Percentiles rank a stretch among this genome's conserved stretches.
Evolutionary conservation across 768 basidiomycete genomes (phyloP).

Genomic region (Panaeolus cyanescens): DNA sequence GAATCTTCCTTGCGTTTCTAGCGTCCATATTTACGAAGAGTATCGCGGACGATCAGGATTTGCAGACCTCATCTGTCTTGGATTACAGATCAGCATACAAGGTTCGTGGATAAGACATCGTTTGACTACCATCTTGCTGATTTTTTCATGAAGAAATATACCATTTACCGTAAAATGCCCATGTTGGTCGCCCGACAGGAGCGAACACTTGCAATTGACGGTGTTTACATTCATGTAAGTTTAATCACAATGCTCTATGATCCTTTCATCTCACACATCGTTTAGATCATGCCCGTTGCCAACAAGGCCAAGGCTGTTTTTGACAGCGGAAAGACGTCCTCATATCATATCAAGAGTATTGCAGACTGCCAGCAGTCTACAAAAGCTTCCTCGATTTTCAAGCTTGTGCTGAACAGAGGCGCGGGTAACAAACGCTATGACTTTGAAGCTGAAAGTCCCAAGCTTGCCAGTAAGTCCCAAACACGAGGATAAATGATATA

Average conservation of each 20-base stretch:
- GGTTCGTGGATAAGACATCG: conserved; percentile 38
- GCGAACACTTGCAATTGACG: conserved; percentile 91
- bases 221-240: conserved; percentile 86
- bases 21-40: conserved; percentile 90
- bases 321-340: conserved; percentile 87
- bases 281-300: conserved; percentile 85
- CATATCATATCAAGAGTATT: conserved; percentile 90
- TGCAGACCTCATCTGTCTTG: conserved; percentile 57
- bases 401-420: conserved; percentile 79
- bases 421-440: conserved; percentile 90
- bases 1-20: conserved; percentile 27
- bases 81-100: conserved; percentile 89
- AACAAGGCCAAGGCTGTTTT: conserved; percentile 81
- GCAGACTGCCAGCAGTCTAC: conserved; percentile 81
- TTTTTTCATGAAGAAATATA: conserved; percentile 66
- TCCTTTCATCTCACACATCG: conserved; percentile 8
- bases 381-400: conserved; percentile 83
- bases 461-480: conserved; percentile 65
- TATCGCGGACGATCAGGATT: conserved; percentile 72
- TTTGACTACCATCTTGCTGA: background rate
- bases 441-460: conserved; percentile 91
- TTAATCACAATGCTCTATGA: background rate
- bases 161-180: conserved; percentile 91
- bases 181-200: conserved; percentile 92
- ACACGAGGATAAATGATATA: background rate